Percentiles rank a stretch among this genome's conserved stretches.
Conservation (phyloP, 2,329 filamentous ascomycete species). For the Sphaerulina musiva region DNA sequence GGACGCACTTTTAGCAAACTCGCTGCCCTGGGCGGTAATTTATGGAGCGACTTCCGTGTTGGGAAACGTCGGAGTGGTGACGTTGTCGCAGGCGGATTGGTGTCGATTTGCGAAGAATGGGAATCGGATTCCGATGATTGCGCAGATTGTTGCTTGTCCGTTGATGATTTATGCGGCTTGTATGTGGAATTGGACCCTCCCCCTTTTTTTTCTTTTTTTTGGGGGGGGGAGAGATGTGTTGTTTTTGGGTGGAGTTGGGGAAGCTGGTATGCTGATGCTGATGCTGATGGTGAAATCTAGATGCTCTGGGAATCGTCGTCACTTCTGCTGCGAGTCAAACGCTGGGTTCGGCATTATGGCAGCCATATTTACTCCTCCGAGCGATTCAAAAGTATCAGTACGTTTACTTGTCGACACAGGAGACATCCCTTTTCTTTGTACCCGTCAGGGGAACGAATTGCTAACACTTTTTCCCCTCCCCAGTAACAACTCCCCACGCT, state of each 20-base stretch:
- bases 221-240: neutral
- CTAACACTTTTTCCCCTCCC: too few species aligned
- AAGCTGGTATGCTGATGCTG: too few species aligned
- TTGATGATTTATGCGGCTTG: conserved; percentile 9
- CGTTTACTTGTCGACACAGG: too few species aligned
- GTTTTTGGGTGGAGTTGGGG: too few species aligned
- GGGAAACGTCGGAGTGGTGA: conserved; percentile 14
- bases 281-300: neutral
- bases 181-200: neutral
- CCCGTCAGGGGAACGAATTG: too few species aligned
- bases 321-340: conserved; percentile 14
- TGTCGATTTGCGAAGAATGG: conserved; percentile 5
- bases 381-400: conserved; percentile 12
- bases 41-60: conserved; percentile 14
- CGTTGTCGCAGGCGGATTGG: conserved; percentile 11
- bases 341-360: conserved; percentile 12
- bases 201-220: too few species aligned
- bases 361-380: conserved; percentile 14
- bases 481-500: conserved; percentile 19
- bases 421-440: too few species aligned
- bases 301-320: conserved; percentile 12
- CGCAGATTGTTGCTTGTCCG: conserved; percentile 6
- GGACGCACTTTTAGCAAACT: conserved; percentile 11
- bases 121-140: conserved; percentile 5
- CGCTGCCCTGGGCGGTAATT: conserved; percentile 10